Base-by-base conservation (phyloP, 2,329 filamentous ascomycete genomes). In the Ascochyta lentis region DNA sequence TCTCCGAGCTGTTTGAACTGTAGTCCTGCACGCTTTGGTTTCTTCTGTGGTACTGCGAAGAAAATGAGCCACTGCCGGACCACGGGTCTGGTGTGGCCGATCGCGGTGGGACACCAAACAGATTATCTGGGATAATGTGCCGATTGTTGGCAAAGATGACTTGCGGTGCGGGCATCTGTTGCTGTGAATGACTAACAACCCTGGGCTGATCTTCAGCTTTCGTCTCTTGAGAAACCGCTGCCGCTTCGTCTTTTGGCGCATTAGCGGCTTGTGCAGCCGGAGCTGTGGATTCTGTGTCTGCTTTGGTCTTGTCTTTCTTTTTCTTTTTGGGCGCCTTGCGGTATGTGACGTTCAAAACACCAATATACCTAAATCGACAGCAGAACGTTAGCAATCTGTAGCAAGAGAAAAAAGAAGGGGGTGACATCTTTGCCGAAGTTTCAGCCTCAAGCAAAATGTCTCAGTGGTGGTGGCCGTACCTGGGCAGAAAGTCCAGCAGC, bases 341-440 rank as follows among this genome's bases (percentile, higher is more conserved):
- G 73, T 96, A 97, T 0, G 92, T 97, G 19, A 97, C 94, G 74
- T 97, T 98, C 46, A 99, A 79, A 38, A 99, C 95, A 60, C 95
- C 95, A 68, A 99, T 98, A 68, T 99, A 98, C 72, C 92, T 96
- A 74, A 60, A 65, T 56, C 53, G 45, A 60, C 46, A 69, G 62
- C 54, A 67, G 43, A 53, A 64, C 49, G 63, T 77, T 71, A 77
- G 75, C 69, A 64, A 58, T 60, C 19, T 43, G 16, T 55, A 45
- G 54, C 34, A 59, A 31, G 19, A 43, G 47, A 35, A 6, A 26
- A 19, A 22, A 13, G 15, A 16, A 49, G 42, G 50, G 34, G 52
- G 43, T 44, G 56, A 42, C 26, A 63, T 67, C 73, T 77, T 78
- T 61, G 72, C 70, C 71, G 72, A 71, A 49, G 66, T 73, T 69